Conservation (phyloP, 352 stramenopile genomes). For the Salisapilia sapeloensis region DNA sequence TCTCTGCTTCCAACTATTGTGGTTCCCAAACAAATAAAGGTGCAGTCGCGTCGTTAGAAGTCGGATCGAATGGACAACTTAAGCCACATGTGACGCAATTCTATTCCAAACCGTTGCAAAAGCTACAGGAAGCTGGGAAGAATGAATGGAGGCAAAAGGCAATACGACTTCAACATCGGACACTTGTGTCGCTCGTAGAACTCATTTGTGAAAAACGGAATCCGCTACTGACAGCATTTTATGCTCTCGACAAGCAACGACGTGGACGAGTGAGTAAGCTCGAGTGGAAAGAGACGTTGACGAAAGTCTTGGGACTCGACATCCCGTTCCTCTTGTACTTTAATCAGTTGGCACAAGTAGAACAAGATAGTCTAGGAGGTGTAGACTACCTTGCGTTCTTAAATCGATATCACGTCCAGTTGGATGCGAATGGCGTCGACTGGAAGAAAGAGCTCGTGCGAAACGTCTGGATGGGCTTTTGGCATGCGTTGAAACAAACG, state of each 20-base stretch:
- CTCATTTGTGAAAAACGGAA: slow-evolving; percentile 71
- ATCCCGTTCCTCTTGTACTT: slow-evolving; percentile 61
- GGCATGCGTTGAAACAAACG: slow-evolving; percentile 20
- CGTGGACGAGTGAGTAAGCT: slow-evolving; percentile 39
- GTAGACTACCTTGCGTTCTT: slow-evolving; percentile 66
- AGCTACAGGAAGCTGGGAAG: slow-evolving; percentile 31
- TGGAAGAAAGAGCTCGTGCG: slow-evolving; percentile 49
- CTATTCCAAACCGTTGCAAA: slow-evolving; percentile 74
- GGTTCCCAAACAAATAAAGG: slow-evolving; percentile 84
- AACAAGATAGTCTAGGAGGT: slow-evolving; percentile 11
- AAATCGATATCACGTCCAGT: slow-evolving; percentile 51
- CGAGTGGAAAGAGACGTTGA: slow-evolving; percentile 44
- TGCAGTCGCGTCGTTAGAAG: slow-evolving; percentile 47
- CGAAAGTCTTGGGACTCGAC: slow-evolving; percentile 36
- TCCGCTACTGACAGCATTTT: slow-evolving; percentile 27
- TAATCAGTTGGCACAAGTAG: slow-evolving; percentile 25
- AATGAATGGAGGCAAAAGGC: slow-evolving; percentile 76
- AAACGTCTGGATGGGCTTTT: slow-evolving; percentile 56
- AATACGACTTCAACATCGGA: slow-evolving; percentile 39
- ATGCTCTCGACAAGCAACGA: slow-evolving; percentile 11
- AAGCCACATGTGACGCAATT: slow-evolving; percentile 87
- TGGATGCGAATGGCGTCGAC: slow-evolving; percentile 34
- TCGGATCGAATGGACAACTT: slow-evolving; percentile 52
- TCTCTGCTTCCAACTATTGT: slow-evolving; percentile 87
- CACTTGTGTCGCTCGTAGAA: slow-evolving; percentile 62